phyloP scores from a whole-genome alignment of 1,284 basidiomycete species.

The Quambalaria eucalypti region DNA sequence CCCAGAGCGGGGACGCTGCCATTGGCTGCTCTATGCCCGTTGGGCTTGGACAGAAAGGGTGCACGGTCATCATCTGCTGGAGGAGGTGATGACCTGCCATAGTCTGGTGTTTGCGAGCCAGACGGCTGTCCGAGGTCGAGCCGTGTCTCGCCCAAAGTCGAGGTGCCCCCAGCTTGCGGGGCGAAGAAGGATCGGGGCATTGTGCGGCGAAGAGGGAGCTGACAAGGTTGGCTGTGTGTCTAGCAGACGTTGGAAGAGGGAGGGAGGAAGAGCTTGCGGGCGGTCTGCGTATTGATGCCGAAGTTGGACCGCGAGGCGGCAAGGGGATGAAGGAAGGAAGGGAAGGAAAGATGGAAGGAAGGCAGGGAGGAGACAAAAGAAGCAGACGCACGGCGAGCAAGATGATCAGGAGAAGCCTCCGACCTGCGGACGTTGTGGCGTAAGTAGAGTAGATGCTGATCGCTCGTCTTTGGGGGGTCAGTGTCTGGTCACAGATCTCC shows the following conservation, averaged over 20 bases:
- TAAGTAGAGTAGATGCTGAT: too few species aligned
- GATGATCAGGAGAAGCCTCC: too few species aligned
- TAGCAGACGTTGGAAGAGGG: neutral
- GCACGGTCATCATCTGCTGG: neutral
- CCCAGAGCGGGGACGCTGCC: neutral
- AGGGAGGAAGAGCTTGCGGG: neutral
- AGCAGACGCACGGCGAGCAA: too few species aligned
- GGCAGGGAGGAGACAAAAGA: too few species aligned
- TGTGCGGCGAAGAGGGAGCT: neutral
- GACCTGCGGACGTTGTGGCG: too few species aligned
- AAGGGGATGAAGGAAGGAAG: too few species aligned
- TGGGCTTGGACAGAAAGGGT: neutral
- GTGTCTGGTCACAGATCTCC: too few species aligned
- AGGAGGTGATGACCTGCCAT: neutral
- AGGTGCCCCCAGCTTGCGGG: neutral
- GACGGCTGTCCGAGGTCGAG: neutral
- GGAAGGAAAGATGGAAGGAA: too few species aligned
- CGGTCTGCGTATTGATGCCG: neutral
- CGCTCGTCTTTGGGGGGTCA: too few species aligned
- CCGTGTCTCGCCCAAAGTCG: neutral
- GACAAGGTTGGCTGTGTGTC: neutral
- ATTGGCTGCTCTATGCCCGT: neutral
- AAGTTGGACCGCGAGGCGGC: too few species aligned
- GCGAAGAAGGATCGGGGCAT: neutral
- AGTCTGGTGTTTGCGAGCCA: neutral